Evolutionary conservation across 805 yeast genomes (phyloP).

Genomic region (Saturnispora besseyi): DNA sequence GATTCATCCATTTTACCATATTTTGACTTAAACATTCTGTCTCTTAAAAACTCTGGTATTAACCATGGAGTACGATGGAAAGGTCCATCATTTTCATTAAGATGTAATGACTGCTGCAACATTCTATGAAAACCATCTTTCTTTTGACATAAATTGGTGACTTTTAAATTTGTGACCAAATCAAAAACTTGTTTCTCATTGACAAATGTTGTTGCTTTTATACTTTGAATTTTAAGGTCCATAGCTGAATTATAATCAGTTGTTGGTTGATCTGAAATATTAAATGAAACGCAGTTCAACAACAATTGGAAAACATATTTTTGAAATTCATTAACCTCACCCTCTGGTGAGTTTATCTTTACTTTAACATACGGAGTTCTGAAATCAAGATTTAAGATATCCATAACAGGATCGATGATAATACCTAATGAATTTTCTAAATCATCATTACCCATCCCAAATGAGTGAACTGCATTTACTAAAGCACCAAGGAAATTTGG

Average conservation of each 20-base stretch:
- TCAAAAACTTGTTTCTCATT: constrained; percentile 27
- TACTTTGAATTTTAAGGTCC: constrained; percentile 40
- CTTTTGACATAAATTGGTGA: constrained; percentile 53
- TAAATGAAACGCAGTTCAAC: constrained; percentile 23
- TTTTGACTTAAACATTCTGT: constrained; percentile 37
- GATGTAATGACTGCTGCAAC: constrained; percentile 52
- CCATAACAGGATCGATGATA: constrained; percentile 49
- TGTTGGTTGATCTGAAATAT: constrained; percentile 63
- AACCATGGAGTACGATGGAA: constrained; percentile 74
- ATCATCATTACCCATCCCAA: constrained; percentile 61
- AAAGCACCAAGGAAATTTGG: constrained; percentile 39
- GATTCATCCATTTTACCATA: constrained; percentile 51
- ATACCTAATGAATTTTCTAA: constrained; percentile 64
- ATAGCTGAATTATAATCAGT: constrained; percentile 49
- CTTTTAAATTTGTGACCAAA: constrained; percentile 47
- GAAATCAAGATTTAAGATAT: constrained; percentile 59
- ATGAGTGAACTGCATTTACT: constrained; percentile 33
- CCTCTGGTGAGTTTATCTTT: constrained; percentile 29
- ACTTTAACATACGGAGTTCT: constrained; percentile 40
- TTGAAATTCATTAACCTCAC: constrained; percentile 8
- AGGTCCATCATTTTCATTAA: constrained; percentile 69
- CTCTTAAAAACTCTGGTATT: constrained; percentile 42
- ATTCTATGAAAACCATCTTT: constrained; percentile 38
- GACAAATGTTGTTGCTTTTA: constrained; percentile 26
- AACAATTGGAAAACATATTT: constrained; percentile 19